phyloP scores from a whole-genome alignment of 176 grass and related monocot genomes.

The Aegilops speltoides region DNA sequence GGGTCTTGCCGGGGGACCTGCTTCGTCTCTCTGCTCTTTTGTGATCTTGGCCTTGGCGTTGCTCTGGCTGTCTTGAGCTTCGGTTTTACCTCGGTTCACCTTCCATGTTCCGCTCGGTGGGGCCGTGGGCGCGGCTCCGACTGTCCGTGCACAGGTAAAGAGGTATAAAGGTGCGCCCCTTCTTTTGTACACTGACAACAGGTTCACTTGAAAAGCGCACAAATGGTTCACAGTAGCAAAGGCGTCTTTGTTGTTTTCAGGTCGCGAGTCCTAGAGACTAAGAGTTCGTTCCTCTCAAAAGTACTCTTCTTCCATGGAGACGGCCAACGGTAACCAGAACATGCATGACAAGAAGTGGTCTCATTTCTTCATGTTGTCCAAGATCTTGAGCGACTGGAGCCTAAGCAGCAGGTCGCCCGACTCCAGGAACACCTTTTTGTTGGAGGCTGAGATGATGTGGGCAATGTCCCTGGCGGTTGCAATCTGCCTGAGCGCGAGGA shows the following conservation, averaged over 20 bases:
- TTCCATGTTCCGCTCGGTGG: no score
- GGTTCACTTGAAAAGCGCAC: slow-evolving; percentile 1
- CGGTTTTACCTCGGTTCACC: no score
- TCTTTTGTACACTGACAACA: no score
- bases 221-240: neutral
- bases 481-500: slow-evolving; percentile 63
- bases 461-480: slow-evolving; percentile 70
- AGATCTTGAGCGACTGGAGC: slow-evolving; percentile 47
- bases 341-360: neutral
- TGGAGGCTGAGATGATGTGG: slow-evolving; percentile 62
- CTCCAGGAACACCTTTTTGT: slow-evolving; percentile 69
- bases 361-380: slow-evolving; percentile 38
- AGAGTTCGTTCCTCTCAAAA: neutral
- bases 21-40: no score
- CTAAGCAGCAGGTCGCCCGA: slow-evolving; percentile 63
- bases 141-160: no score
- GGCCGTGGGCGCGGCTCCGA: no score
- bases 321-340: neutral
- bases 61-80: no score
- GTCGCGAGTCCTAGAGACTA: neutral
- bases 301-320: neutral
- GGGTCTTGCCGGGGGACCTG: no score
- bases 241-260: neutral
- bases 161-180: no score
- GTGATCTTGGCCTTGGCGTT: no score